Evolutionary conservation across 495 filamentous ascomycete genomes (phyloP).

Genomic region (Xylaria curta): DNA sequence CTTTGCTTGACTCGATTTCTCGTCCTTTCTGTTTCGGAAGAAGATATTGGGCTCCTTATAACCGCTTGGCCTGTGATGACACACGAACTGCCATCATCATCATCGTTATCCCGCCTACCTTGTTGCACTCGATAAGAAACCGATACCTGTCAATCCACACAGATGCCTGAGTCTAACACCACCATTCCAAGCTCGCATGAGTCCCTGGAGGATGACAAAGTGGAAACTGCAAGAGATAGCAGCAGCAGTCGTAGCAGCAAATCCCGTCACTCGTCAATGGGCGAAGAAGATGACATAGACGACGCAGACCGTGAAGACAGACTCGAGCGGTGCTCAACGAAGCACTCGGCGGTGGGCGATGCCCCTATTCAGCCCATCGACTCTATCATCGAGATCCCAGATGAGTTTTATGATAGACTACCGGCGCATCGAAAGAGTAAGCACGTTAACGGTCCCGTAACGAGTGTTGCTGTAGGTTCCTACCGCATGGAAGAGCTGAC

Average conservation of each 20-base stretch:
- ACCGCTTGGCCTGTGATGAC: constrained; percentile 18
- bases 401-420: constrained; percentile 57
- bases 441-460: not conserved
- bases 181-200: constrained; percentile 8
- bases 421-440: constrained; percentile 23
- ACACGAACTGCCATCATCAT: constrained; percentile 5
- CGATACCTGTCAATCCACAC: not conserved
- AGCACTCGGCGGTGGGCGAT: constrained; percentile 44
- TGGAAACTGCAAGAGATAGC: not conserved
- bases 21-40: not conserved
- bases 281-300: constrained; percentile 29
- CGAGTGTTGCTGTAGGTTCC: not conserved
- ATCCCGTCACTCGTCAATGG: constrained; percentile 28
- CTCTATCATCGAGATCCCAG: constrained; percentile 50
- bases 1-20: not conserved
- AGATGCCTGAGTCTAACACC: constrained; percentile 16
- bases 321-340: constrained; percentile 40
- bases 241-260: constrained; percentile 16
- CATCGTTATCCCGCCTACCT: not conserved
- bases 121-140: not conserved
- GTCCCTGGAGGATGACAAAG: not conserved
- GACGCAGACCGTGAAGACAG: constrained; percentile 22
- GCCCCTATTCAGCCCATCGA: constrained; percentile 47
- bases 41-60: not conserved
- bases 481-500: not conserved